A percentile compares a stretch with the other conserved stretches of the same genome.
These are phyloP conservation scores for Mycena latifolia DNA, from an alignment of 768 basidiomycete species.

Conservation along the genomic window DNA sequence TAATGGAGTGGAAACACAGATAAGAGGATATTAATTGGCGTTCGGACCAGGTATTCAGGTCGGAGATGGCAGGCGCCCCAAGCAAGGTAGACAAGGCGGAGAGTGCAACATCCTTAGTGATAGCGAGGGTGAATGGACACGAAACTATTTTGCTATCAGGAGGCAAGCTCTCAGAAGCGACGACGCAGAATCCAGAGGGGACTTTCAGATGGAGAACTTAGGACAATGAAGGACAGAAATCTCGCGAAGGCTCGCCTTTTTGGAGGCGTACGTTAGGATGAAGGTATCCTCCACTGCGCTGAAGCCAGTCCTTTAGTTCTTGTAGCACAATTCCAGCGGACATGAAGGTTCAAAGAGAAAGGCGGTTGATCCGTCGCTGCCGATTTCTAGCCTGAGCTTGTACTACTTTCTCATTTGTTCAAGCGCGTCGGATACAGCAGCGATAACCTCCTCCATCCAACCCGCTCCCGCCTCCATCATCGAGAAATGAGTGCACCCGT, in stretches of 20 bases:
- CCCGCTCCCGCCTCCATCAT: conserved; percentile 16
- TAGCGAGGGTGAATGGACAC: conserved; percentile 74
- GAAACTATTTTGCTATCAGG: conserved; percentile 69
- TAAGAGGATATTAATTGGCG: conserved; percentile 80
- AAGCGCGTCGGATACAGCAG: neutral
- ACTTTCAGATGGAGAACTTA: conserved; percentile 46
- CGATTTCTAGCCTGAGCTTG: too few species aligned
- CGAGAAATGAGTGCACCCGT: conserved; percentile 22
- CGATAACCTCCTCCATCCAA: conserved; percentile 20
- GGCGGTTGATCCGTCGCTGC: too few species aligned
- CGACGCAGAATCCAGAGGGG: conserved; percentile 60
- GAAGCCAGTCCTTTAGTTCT: conserved; percentile 60
- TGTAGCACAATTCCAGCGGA: conserved; percentile 8
- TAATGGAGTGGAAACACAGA: conserved; percentile 72
- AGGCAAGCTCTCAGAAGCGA: conserved; percentile 62
- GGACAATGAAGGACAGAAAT: neutral
- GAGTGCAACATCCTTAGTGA: conserved; percentile 66
- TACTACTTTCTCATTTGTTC: neutral
- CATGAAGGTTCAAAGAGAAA: conserved; percentile 3
- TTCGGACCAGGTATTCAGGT: conserved; percentile 61
- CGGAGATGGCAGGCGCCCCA: conserved; percentile 38
- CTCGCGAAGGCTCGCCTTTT: conserved; percentile 54
- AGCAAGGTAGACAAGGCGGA: conserved; percentile 59
- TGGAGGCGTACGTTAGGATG: conserved; percentile 58
- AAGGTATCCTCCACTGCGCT: conserved; percentile 61